Conservation (phyloP, 1,284 basidiomycete species). For the Cryptococcus sp. region DNA sequence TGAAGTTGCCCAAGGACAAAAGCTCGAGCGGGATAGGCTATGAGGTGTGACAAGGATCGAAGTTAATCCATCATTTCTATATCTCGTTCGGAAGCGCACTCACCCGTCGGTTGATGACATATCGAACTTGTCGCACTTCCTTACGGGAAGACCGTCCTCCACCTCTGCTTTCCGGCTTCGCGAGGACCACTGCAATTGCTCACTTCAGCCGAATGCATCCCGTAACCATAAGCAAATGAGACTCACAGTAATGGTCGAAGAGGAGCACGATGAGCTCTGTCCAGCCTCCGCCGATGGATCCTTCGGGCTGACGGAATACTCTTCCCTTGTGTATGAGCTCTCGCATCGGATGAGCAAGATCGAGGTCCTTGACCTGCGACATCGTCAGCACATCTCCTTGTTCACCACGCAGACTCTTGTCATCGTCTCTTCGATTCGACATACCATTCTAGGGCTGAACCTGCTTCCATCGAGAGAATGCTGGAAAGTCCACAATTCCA, state of each 20-base stretch:
- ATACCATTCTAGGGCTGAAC: slow-evolving; percentile 70
- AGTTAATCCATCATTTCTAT: not conserved
- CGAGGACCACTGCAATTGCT: slow-evolving; percentile 74
- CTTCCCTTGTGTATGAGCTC: slow-evolving; percentile 80
- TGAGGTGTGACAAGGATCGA: not conserved
- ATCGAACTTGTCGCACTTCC: slow-evolving; percentile 53
- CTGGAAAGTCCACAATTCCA: slow-evolving; percentile 81
- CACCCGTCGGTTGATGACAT: slow-evolving; percentile 69
- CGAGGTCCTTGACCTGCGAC: slow-evolving; percentile 65
- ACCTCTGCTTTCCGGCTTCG: slow-evolving; percentile 74
- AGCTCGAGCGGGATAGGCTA: slow-evolving; percentile 89
- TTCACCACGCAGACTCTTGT: too few relatives aligned
- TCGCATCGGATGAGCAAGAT: slow-evolving; percentile 76
- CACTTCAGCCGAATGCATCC: not conserved
- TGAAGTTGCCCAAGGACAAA: slow-evolving; percentile 76
- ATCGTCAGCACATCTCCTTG: slow-evolving; percentile 43
- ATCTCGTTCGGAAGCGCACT: slow-evolving; percentile 34
- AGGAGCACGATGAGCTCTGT: slow-evolving; percentile 81
- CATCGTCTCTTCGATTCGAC: too few relatives aligned
- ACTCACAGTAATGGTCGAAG: slow-evolving; percentile 88
- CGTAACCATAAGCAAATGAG: not conserved
- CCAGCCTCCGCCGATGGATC: slow-evolving; percentile 78
- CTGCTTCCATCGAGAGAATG: slow-evolving; percentile 64
- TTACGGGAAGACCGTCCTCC: slow-evolving; percentile 64
- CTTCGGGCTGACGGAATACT: slow-evolving; percentile 79